phyloP scores from a whole-genome alignment of 148 eudicot genomes.

The Heliamphora exappendiculata region DNA sequence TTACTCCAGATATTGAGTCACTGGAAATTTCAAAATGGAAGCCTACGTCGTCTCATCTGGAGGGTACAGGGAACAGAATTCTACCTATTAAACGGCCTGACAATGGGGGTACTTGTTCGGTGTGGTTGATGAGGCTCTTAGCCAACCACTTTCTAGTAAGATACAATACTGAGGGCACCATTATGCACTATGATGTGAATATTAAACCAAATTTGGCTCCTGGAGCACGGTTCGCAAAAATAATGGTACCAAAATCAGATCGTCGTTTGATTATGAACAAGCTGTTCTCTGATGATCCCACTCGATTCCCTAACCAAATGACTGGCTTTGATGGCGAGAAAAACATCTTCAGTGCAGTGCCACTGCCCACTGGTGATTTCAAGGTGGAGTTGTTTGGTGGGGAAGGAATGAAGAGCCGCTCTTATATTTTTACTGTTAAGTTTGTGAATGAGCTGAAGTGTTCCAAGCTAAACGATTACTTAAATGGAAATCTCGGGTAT shows the following conservation, averaged over 20 bases:
- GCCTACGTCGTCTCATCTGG: conserved; percentile 11
- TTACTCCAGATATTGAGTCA: conserved; percentile 11
- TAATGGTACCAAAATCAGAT: conserved; percentile 21
- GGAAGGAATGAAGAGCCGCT: conserved; percentile 22
- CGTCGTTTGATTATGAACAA: conserved; percentile 26
- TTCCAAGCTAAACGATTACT: conserved; percentile 38
- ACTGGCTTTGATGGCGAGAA: conserved; percentile 56
- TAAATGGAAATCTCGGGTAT: conserved; percentile 3
- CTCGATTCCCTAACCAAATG: conserved; percentile 26
- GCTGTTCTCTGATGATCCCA: conserved; percentile 26
- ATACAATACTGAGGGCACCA: conserved; percentile 28
- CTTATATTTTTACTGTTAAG: conserved; percentile 27
- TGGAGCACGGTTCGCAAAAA: conserved; percentile 17
- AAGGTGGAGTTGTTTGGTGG: conserved; percentile 31
- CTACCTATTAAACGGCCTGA: conserved; percentile 48
- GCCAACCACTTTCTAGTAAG: conserved; percentile 48
- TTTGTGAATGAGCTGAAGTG: conserved; percentile 33
- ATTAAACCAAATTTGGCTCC: conserved; percentile 24
- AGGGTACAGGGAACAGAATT: not conserved
- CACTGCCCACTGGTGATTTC: conserved; percentile 33
- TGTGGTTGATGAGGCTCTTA: conserved; percentile 25
- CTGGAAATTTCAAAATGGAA: conserved; percentile 13
- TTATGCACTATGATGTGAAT: conserved; percentile 46
- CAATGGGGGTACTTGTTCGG: conserved; percentile 25
- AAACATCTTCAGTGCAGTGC: conserved; percentile 12